A percentile compares a stretch with the other conserved stretches of the same genome.
phyloP scores from a whole-genome alignment of 192 early-diverging fungal genomes.

The Linnemannia schmuckeri region DNA sequence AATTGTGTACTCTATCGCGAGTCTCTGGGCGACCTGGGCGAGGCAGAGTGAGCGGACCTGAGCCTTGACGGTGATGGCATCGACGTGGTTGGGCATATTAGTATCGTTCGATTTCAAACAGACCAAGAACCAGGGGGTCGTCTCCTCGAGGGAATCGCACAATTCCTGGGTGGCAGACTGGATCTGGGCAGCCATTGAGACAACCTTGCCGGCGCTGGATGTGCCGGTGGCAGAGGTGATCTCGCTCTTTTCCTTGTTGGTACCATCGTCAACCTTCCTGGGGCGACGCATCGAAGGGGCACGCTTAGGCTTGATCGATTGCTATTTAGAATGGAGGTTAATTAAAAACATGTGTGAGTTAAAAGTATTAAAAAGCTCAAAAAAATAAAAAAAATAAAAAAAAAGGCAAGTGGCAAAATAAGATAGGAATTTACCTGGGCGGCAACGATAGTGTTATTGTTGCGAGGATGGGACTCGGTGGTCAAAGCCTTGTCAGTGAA shows the following conservation, averaged over 20 bases:
- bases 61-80: slow-evolving; percentile 73
- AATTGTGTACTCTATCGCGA: slow-evolving; percentile 80
- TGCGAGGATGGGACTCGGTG: slow-evolving; percentile 86
- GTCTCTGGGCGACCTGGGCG: slow-evolving; percentile 72
- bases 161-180: slow-evolving; percentile 78
- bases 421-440: slow-evolving; percentile 65
- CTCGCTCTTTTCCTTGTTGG: slow-evolving; percentile 17
- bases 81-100: slow-evolving; percentile 72
- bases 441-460: slow-evolving; percentile 81
- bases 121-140: slow-evolving; percentile 83
- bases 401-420: neutral
- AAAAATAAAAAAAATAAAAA: neutral
- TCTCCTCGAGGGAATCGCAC: slow-evolving; percentile 79
- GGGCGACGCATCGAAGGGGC: slow-evolving; percentile 72
- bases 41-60: slow-evolving; percentile 83
- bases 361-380: neutral
- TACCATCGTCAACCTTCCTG: slow-evolving; percentile 56
- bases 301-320: slow-evolving; percentile 76
- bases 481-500: slow-evolving; percentile 80
- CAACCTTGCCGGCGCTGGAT: slow-evolving; percentile 58
- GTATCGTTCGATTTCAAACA: slow-evolving; percentile 83
- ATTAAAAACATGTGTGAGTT: neutral
- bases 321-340: slow-evolving; percentile 22
- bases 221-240: slow-evolving; percentile 3
- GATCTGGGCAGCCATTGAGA: slow-evolving; percentile 74